A percentile compares a stretch with the other conserved stretches of the same genome.
These are phyloP conservation scores for Citrullus mucosospermus DNA, from an alignment of 306 rosid species.

Conservation along the genomic window DNA sequence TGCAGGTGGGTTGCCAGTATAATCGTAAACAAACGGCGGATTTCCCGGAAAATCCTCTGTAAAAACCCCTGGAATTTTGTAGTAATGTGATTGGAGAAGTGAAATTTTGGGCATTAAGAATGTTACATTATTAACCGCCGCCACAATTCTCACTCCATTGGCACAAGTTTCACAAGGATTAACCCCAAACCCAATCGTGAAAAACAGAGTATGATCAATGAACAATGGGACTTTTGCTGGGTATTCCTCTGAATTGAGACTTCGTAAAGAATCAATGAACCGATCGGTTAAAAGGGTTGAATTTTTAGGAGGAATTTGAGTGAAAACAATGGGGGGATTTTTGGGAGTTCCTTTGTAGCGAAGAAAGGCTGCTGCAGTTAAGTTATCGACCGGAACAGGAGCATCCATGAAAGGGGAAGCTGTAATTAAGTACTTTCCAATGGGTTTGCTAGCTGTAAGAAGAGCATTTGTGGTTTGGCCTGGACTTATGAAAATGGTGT, in stretches of 20 bases:
- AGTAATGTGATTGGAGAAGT: constrained; percentile 71
- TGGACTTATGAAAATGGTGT: constrained; percentile 47
- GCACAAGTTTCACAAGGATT: constrained; percentile 40
- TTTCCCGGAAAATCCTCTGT: constrained; percentile 53
- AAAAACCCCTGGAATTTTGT: constrained; percentile 35
- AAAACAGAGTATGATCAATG: constrained; percentile 41
- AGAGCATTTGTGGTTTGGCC: constrained; percentile 76
- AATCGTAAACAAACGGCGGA: constrained; percentile 40
- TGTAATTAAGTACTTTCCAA: constrained; percentile 52
- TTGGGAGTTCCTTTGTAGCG: constrained; percentile 37
- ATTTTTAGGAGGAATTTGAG: constrained; percentile 45
- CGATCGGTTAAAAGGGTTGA: constrained; percentile 32
- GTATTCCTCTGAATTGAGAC: constrained; percentile 51
- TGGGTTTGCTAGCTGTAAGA: constrained; percentile 21
- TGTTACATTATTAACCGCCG: constrained; percentile 40
- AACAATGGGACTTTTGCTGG: constrained; percentile 44
- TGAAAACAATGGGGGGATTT: constrained; percentile 17
- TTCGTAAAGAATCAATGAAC: constrained; percentile 40
- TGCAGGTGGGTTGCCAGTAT: constrained; percentile 38
- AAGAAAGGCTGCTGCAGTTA: constrained; percentile 34
- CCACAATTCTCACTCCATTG: constrained; percentile 27
- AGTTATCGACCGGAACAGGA: constrained; percentile 48
- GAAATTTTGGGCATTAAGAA: constrained; percentile 41
- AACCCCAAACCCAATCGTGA: constrained; percentile 37
- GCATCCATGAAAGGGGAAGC: constrained; percentile 71